phyloP scores from a whole-genome alignment of 768 basidiomycete genomes.

The Lentinula sp. region DNA sequence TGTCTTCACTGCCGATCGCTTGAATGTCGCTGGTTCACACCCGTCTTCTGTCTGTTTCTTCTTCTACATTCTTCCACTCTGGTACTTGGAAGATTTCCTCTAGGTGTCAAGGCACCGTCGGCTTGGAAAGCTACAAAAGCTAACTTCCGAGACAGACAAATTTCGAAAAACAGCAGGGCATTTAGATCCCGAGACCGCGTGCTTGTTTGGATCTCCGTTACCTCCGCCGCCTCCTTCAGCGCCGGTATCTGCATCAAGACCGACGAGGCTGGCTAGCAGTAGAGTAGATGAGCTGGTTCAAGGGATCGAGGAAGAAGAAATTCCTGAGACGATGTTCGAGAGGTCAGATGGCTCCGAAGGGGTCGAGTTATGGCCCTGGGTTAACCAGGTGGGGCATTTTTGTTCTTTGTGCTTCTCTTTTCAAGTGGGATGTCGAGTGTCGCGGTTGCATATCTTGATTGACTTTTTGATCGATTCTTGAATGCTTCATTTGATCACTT shows the following conservation, averaged over 20 bases:
- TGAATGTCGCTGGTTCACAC: too few relatives aligned
- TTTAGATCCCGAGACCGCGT: neutral
- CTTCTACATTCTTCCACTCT: neutral
- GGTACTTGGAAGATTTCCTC: too few relatives aligned
- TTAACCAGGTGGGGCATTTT: constrained; percentile 67
- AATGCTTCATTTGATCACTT: neutral
- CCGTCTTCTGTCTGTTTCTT: neutral
- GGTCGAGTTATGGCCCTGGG: constrained; percentile 82
- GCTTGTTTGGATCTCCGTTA: neutral
- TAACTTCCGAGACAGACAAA: neutral
- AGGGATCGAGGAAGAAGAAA: constrained; percentile 50
- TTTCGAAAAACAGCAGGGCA: neutral
- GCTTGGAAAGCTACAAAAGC: neutral
- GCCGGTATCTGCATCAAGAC: constrained; percentile 1
- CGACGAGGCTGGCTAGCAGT: neutral
- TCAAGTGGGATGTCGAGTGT: too few relatives aligned
- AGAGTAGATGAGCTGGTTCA: neutral
- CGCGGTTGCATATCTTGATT: neutral
- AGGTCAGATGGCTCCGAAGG: constrained; percentile 49
- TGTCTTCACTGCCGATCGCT: neutral
- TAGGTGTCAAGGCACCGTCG: neutral
- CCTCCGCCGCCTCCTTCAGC: constrained; percentile 2
- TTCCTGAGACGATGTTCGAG: constrained; percentile 59
- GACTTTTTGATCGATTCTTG: neutral
- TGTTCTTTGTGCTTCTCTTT: neutral